Evolutionary conservation across 306 rosid genomes (phyloP).

Genomic region (Trifolium pratense): DNA sequence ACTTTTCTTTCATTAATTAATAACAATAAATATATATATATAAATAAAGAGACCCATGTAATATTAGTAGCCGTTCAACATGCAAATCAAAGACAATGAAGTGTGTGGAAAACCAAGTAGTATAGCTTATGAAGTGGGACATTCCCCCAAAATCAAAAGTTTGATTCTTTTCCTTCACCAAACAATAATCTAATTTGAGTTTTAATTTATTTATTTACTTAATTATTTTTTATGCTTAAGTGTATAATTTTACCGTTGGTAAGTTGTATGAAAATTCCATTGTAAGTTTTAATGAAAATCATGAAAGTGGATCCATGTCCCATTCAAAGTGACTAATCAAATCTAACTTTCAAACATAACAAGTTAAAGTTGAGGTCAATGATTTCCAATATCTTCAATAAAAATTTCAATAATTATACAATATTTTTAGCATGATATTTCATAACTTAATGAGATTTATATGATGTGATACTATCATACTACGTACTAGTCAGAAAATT

Average conservation of each 20-base stretch:
- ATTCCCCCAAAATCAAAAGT: constrained; percentile 25
- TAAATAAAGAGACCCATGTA: neutral
- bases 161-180: constrained; percentile 34
- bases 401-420: neutral
- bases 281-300: no score
- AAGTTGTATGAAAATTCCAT: no score
- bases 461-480: neutral
- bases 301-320: no score
- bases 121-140: constrained; percentile 33
- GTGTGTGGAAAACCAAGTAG: constrained; percentile 27
- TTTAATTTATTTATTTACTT: no score
- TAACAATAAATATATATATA: no score
- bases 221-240: no score
- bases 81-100: constrained; percentile 20
- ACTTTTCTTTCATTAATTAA: neutral
- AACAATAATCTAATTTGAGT: neutral
- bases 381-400: neutral
- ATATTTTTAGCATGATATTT: neutral
- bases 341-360: neutral
- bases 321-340: neutral
- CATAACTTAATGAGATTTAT: neutral
- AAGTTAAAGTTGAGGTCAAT: constrained; percentile 1
- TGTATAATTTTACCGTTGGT: no score
- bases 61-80: constrained; percentile 21
- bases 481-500: neutral